Evolutionary conservation across 805 yeast species (phyloP).

Genomic region (Grigorovia jiainica): DNA sequence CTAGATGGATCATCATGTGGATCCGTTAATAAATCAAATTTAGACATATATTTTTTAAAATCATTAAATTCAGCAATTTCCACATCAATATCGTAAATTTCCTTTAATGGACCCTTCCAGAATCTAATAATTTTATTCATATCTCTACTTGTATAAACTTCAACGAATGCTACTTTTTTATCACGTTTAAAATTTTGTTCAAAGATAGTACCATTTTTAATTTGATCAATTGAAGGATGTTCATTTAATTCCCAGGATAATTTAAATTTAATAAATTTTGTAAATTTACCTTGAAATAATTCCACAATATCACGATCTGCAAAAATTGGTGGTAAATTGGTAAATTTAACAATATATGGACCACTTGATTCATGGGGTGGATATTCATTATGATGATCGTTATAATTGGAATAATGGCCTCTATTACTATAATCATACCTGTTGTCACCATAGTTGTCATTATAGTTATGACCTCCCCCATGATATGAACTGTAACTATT

Average conservation of each 20-base stretch:
- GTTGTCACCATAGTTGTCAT: neutral
- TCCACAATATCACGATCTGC: slow-evolving; percentile 43
- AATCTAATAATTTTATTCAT: slow-evolving; percentile 26
- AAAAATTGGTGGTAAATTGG: slow-evolving; percentile 49
- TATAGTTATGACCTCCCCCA: neutral
- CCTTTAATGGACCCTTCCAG: slow-evolving; percentile 27
- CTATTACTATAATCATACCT: neutral
- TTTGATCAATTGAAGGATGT: slow-evolving; percentile 57
- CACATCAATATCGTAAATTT: slow-evolving; percentile 29
- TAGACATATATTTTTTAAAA: slow-evolving; percentile 29
- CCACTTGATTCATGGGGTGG: slow-evolving; percentile 28
- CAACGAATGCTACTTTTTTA: slow-evolving; percentile 32
- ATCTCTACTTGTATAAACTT: slow-evolving; percentile 37
- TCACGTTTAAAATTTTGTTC: slow-evolving; percentile 54
- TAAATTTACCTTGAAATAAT: slow-evolving; percentile 53
- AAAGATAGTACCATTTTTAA: slow-evolving; percentile 42
- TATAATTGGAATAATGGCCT: slow-evolving; percentile 1
- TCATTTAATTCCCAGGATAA: slow-evolving; percentile 50
- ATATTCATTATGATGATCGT: slow-evolving; percentile 8
- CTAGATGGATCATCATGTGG: slow-evolving; percentile 19
- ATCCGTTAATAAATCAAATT: slow-evolving; percentile 19
- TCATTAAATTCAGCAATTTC: slow-evolving; percentile 32
- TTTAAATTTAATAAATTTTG: slow-evolving; percentile 49
- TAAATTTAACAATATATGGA: slow-evolving; percentile 57
- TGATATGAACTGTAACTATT: neutral